Base-by-base conservation (phyloP, 2,329 filamentous ascomycete species). In the Pseudogymnoascus verrucosus region DNA sequence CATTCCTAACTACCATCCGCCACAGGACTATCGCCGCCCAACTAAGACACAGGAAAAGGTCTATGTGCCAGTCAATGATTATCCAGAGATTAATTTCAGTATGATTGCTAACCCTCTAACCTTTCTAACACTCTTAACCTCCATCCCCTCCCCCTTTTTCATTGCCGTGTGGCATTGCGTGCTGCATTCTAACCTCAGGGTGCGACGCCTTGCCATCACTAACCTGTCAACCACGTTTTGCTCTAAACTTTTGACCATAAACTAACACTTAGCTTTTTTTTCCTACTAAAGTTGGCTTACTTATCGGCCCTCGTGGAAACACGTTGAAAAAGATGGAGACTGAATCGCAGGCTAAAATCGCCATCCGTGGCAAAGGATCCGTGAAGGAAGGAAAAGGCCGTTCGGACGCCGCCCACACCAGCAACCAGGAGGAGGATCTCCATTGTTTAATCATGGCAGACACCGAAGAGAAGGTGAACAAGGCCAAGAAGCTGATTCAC, bases 21-120 rank as follows among this genome's bases (percentile, higher is more conserved):
- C 95, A 65, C 91, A 93, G 84, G 95, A 99, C 78, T 99, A 99
- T 78, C 91, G 95, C 77, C 91, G 95, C 73, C 95, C 95, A 67
- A 98, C 93, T 77, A 99, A 99, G 89, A 99, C 95, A 76, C 95
- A 99, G 80, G 95, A 99, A 84, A 99, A 99, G 84, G 96, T 99
- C 89, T 99, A 99, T 78, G 95, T 99, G 78, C 95, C 95, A 77
- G 95, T 99, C 82, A 99, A 99, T 86, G 95, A 99, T 80, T 99
- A 99, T 78, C 95, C 95, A 84, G 95, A 99, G 80, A 98, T 99
- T 88, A 99, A 99, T 89, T 99, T 99, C 91, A 99, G 95, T 99
- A 97, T 93, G 93, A 93, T 95, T 93, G 89, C 93, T 96, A 96
- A 96, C 91, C 92, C 91, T 92, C 87, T 88, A 89, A 90, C 87